A percentile compares a stretch with the other conserved stretches of the same genome.
These are phyloP conservation scores for Vigna angularis DNA, from an alignment of 306 rosid species.

Conservation along the genomic window DNA sequence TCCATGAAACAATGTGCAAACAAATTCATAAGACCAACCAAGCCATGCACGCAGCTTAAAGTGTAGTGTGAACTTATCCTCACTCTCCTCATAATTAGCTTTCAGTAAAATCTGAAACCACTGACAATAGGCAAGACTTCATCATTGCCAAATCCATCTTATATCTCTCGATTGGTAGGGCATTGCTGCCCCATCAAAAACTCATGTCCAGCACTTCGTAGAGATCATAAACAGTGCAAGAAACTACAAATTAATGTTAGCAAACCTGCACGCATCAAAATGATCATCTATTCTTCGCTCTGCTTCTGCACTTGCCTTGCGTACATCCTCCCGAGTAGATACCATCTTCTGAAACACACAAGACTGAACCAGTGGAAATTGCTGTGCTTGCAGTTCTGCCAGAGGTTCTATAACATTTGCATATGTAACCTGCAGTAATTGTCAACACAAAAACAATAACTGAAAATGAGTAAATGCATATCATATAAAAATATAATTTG, in stretches of 20 bases:
- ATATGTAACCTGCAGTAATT: constrained; percentile 74
- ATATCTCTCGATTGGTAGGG: background rate
- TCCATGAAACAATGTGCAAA: constrained; percentile 1
- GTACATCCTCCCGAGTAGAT: constrained; percentile 69
- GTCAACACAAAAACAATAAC: constrained; percentile 37
- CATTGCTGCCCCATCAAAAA: constrained; percentile 7
- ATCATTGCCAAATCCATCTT: background rate
- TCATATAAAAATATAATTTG: constrained; percentile 8
- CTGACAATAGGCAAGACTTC: background rate
- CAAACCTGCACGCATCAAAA: constrained; percentile 77
- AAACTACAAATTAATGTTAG: constrained; percentile 23
- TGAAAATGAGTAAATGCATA: background rate
- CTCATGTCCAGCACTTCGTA: background rate
- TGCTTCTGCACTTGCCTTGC: constrained; percentile 92
- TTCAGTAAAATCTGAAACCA: constrained; percentile 21
- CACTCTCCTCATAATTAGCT: background rate
- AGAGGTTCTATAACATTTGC: constrained; percentile 74
- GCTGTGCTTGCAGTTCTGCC: constrained; percentile 83
- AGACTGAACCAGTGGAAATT: constrained; percentile 81
- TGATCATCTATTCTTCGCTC: constrained; percentile 89
- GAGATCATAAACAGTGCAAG: constrained; percentile 14
- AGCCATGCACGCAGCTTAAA: constrained; percentile 27
- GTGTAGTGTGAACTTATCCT: constrained; percentile 19
- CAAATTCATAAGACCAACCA: background rate
- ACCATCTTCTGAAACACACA: constrained; percentile 84